Evolutionary conservation across 345 rosid genomes (phyloP).

Genomic region (Triadica sebifera): DNA sequence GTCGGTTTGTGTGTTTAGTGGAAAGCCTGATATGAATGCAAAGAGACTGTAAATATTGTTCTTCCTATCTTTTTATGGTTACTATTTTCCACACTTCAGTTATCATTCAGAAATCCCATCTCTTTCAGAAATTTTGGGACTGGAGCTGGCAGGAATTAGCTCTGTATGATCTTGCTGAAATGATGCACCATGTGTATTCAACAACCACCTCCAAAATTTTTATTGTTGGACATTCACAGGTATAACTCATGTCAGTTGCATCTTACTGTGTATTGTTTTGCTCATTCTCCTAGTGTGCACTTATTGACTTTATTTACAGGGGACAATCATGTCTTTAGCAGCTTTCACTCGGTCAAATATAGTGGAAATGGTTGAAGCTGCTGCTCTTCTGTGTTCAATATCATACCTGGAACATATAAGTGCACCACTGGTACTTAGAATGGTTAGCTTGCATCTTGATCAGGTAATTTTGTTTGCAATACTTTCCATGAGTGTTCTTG

Average conservation of each 20-base stretch:
- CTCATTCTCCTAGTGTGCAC: background rate
- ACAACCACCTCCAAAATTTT: conserved; percentile 60
- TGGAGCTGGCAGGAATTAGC: conserved; percentile 99
- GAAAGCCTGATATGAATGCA: conserved; percentile 1
- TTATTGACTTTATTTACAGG: conserved; percentile 41
- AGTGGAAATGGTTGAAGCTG: conserved; percentile 83
- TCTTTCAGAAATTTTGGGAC: conserved; percentile 83
- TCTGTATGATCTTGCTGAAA: conserved; percentile 65
- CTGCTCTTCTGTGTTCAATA: conserved; percentile 86
- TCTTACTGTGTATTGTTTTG: background rate
- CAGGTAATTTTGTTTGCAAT: conserved; percentile 46
- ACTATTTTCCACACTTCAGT: conserved; percentile 1
- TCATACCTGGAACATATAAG: conserved; percentile 77
- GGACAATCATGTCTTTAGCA: conserved; percentile 86
- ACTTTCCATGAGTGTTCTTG: conserved; percentile 18
- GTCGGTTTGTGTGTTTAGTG: conserved; percentile 8
- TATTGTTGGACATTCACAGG: conserved; percentile 97
- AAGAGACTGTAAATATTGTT: background rate
- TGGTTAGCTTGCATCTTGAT: conserved; percentile 87
- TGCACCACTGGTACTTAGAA: conserved; percentile 78
- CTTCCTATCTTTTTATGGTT: background rate
- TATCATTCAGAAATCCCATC: conserved; percentile 11
- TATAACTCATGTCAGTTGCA: conserved; percentile 17
- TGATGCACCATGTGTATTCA: conserved; percentile 52
- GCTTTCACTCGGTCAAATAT: conserved; percentile 76